Evolutionary conservation across 768 basidiomycete genomes (phyloP).

Genomic region (Hortiboletus flavorubellus): DNA sequence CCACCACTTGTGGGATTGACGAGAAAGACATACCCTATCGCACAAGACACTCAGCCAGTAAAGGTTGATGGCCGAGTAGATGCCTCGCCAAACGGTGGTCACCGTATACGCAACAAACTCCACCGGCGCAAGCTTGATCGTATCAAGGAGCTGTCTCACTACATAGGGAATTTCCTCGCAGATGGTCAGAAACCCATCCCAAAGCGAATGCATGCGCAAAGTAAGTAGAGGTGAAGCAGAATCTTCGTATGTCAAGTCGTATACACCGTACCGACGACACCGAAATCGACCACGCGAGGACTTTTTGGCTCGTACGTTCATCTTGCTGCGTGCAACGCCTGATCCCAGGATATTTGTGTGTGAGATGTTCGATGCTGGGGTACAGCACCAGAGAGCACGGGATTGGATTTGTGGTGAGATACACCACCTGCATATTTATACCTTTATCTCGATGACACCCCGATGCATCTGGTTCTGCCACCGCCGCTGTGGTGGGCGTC

Average conservation of each 20-base stretch:
- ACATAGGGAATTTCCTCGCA: slow-evolving; percentile 1
- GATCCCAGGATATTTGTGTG: neutral
- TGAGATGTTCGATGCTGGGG: neutral
- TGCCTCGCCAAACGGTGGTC: slow-evolving; percentile 30
- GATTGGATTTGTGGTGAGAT: neutral
- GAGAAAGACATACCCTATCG: slow-evolving; percentile 16
- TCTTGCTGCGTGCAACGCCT: neutral
- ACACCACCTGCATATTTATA: slow-evolving; percentile 17
- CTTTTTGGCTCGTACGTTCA: neutral
- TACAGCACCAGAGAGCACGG: neutral
- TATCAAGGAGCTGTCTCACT: slow-evolving; percentile 12
- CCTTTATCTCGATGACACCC: neutral
- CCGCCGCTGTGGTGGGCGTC: slow-evolving; percentile 2
- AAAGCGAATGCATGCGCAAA: neutral
- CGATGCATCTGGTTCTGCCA: neutral
- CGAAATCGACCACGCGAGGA: slow-evolving; percentile 5
- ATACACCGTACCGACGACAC: slow-evolving; percentile 20
- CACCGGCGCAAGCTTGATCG: slow-evolving; percentile 20
- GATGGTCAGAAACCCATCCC: neutral
- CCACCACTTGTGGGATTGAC: neutral
- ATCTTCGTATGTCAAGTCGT: slow-evolving; percentile 23
- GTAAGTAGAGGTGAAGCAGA: neutral
- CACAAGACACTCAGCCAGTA: slow-evolving; percentile 34
- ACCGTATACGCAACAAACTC: slow-evolving; percentile 23
- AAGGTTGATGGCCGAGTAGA: slow-evolving; percentile 35